Base-by-base conservation (phyloP, 805 yeast genomes). In the Kuraishia molischiana region DNA sequence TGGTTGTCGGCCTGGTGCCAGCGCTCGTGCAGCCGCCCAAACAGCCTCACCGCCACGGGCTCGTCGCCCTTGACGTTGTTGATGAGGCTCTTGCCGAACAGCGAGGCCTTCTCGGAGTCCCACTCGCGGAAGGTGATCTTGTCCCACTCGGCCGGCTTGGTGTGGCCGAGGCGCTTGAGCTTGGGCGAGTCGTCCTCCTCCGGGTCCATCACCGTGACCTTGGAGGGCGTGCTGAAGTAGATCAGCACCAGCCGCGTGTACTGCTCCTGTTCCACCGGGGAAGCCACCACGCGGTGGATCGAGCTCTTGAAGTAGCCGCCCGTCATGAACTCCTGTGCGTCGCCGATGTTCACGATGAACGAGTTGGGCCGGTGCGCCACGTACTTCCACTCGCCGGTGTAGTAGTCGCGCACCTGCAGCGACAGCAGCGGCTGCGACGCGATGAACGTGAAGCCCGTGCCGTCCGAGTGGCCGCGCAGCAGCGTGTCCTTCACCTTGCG, bases 401-500 rank as follows among this genome's bases (percentile, higher is more conserved):
- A 58, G 34, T 55, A 53, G 36, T 64, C 67, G 38, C 58, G 50
- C 34, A 65, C 58, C 41, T 65, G 70, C 19, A 65, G 49, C 5
- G 67, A 54, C 3, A 63, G 45, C 32, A 65, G 61, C 19, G 69
- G 63, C 44, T 63, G 67, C 9, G 67, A 61, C 2, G 64, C 53
- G 18, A 65, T 63, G 37, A 64, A 61, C 1, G 69, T 52, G 32
- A 65, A 55, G 1, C 61, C 68, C 40, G 60, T 53, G 14, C 57
- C 61, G 47, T 69, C 74, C 22, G 69, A 61, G 43, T 69, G 75
- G 2, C 75, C 75, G 34, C 73, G 53, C 22, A 69, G 51, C 65
- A 66, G 66, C 2, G 67, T 66, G 20, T 56, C 52, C 6, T 56
- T 58, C 0, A 70, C 64, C 33, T 53, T 48, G 17, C 46, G 32